phyloP scores from a whole-genome alignment of 495 filamentous ascomycete species.

The Friedmanniomyces endolithicus region DNA sequence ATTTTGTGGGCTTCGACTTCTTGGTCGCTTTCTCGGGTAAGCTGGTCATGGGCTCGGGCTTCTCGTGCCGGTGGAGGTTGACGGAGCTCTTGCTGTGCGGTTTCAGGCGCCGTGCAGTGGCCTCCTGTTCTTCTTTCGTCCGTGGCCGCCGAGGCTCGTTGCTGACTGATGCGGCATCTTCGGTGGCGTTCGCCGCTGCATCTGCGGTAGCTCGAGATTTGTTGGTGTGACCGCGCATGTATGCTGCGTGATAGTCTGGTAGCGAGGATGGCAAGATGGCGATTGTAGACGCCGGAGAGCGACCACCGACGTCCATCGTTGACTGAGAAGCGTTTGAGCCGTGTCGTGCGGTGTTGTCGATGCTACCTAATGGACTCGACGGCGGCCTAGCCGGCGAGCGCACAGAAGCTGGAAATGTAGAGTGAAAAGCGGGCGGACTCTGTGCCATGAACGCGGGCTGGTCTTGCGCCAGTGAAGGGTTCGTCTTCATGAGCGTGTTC shows the following conservation, averaged over 20 bases:
- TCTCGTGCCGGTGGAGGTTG: conserved; percentile 50
- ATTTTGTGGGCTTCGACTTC: conserved; percentile 60
- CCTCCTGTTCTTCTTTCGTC: conserved; percentile 51
- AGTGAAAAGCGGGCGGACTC: conserved; percentile 39
- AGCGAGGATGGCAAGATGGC: conserved; percentile 81
- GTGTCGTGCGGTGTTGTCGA: conserved; percentile 28
- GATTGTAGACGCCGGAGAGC: conserved; percentile 56
- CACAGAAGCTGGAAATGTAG: conserved; percentile 30
- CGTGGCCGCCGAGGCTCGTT: conserved; percentile 24
- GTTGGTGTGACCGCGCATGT: conserved; percentile 50
- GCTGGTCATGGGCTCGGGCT: conserved; percentile 47
- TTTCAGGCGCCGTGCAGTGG: conserved; percentile 61
- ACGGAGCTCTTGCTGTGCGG: conserved; percentile 49
- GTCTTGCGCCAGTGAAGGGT: conserved; percentile 42
- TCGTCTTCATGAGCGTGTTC: conserved; percentile 93
- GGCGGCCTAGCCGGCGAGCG: conserved; percentile 9
- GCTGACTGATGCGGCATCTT: not conserved
- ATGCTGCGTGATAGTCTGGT: conserved; percentile 76
- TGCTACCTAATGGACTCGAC: not conserved
- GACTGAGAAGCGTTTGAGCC: conserved; percentile 25
- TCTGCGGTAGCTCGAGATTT: not conserved
- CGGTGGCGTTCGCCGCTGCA: not conserved
- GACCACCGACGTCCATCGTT: conserved; percentile 9
- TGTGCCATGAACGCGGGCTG: conserved; percentile 38
- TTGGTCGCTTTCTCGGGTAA: conserved; percentile 22